Percentiles rank a stretch among this genome's conserved stretches.
Conservation (phyloP, 345 rosid genomes). For the Ceriops zippeliana region DNA sequence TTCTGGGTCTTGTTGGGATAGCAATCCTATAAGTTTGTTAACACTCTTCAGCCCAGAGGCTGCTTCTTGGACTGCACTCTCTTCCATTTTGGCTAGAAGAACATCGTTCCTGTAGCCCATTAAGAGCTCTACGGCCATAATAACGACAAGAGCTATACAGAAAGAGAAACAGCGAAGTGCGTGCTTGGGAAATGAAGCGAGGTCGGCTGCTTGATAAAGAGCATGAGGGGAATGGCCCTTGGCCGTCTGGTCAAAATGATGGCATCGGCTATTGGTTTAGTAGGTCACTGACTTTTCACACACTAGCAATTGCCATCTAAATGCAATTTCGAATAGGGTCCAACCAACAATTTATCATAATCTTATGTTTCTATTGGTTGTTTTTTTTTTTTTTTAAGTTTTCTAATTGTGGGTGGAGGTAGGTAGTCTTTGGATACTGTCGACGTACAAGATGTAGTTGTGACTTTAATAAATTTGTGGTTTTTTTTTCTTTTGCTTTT, state of each 20-base stretch:
- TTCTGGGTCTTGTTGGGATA: conserved; percentile 18
- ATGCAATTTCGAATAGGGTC: conserved; percentile 25
- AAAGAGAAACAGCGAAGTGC: neutral
- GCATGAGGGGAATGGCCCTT: neutral
- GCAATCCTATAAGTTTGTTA: conserved; percentile 20
- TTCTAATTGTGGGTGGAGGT: neutral
- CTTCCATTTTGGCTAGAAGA: conserved; percentile 20
- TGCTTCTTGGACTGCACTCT: conserved; percentile 32
- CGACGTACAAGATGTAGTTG: neutral
- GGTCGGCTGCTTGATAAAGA: conserved; percentile 37
- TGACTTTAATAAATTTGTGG: neutral
- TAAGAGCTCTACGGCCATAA: conserved; percentile 26
- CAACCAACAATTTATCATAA: conserved; percentile 8
- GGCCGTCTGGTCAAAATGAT: conserved; percentile 40
- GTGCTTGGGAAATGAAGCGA: conserved; percentile 12
- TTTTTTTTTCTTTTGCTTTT: neutral
- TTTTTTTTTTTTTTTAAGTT: neutral
- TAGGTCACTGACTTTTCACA: conserved; percentile 28
- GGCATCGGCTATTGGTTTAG: conserved; percentile 26
- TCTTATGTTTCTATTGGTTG: neutral
- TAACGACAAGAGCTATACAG: conserved; percentile 10
- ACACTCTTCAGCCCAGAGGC: conserved; percentile 33
- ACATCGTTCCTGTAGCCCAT: conserved; percentile 29
- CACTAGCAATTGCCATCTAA: conserved; percentile 27
- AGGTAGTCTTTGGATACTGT: neutral